phyloP scores from a whole-genome alignment of 1,284 basidiomycete species.

The Cryptococcus wingfieldii region DNA sequence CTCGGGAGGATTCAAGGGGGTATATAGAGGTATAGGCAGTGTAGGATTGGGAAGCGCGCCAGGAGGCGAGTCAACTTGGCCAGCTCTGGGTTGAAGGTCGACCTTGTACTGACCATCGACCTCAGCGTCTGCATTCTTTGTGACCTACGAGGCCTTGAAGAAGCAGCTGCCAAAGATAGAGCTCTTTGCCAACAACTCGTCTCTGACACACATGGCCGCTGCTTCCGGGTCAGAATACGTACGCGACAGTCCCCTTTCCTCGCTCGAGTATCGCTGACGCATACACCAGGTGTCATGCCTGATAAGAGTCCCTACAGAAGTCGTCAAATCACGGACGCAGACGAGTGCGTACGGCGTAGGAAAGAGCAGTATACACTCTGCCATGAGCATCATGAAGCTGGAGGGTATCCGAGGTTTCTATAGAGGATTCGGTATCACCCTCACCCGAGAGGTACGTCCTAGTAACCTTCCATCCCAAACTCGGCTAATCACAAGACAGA shows the following conservation, averaged over 20 bases:
- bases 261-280: not conserved
- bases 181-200: slow-evolving; percentile 56
- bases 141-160: slow-evolving; percentile 89
- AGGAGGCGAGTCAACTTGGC: slow-evolving; percentile 62
- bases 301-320: slow-evolving; percentile 89
- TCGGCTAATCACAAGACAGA: slow-evolving; percentile 52
- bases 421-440: slow-evolving; percentile 71
- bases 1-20: slow-evolving; percentile 83
- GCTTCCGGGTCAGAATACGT: slow-evolving; percentile 82
- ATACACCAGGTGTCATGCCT: slow-evolving; percentile 74
- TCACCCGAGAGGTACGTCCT: slow-evolving; percentile 64
- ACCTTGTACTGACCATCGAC: not conserved
- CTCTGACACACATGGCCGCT: slow-evolving; percentile 72
- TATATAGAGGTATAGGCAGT: slow-evolving; percentile 93
- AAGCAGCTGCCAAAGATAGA: slow-evolving; percentile 55
- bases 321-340: slow-evolving; percentile 82
- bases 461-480: not conserved
- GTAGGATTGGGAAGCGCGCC: slow-evolving; percentile 94
- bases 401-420: slow-evolving; percentile 70
- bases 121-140: slow-evolving; percentile 89
- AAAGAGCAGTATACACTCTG: slow-evolving; percentile 40
- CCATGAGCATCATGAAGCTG: slow-evolving; percentile 54
- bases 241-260: slow-evolving; percentile 17
- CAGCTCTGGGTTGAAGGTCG: not conserved
- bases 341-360: slow-evolving; percentile 63